Evolutionary conservation across 352 stramenopile genomes (phyloP).

Genomic region (Phytophthora chlamydospora): DNA sequence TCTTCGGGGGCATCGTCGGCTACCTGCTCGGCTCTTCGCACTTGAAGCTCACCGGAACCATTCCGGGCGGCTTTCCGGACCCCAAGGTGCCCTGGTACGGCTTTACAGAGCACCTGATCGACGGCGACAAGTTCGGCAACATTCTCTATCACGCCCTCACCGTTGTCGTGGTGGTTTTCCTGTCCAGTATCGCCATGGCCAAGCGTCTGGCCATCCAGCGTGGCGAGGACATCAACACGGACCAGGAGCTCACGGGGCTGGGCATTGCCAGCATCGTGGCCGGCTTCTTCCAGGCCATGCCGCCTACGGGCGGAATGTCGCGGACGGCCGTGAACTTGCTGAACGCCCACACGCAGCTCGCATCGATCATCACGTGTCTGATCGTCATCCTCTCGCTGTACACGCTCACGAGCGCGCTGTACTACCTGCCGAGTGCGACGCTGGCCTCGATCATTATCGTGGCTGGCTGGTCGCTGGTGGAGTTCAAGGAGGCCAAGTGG

Average conservation of each 20-base stretch:
- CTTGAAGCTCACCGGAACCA: constrained; percentile 67
- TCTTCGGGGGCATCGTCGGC: constrained; percentile 54
- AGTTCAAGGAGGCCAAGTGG: constrained; percentile 81
- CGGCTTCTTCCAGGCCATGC: constrained; percentile 87
- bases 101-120: constrained; percentile 43
- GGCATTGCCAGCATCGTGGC: constrained; percentile 81
- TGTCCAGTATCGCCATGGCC: constrained; percentile 88
- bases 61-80: constrained; percentile 68
- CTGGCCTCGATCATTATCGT: constrained; percentile 90
- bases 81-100: constrained; percentile 53
- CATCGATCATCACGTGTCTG: constrained; percentile 75
- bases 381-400: constrained; percentile 85
- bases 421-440: constrained; percentile 79
- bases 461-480: constrained; percentile 82
- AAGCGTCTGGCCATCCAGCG: constrained; percentile 77
- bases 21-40: constrained; percentile 51
- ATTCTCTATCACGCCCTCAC: constrained; percentile 60
- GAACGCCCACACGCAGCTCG: constrained; percentile 79
- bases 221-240: constrained; percentile 64
- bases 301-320: constrained; percentile 81
- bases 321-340: constrained; percentile 89
- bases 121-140: constrained; percentile 39
- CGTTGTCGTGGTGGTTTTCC: constrained; percentile 82
- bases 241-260: constrained; percentile 86
- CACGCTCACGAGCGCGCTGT: constrained; percentile 81